Conservation (phyloP, 2,329 filamentous ascomycete genomes). For the Pseudogymnoascus sp. region DNA sequence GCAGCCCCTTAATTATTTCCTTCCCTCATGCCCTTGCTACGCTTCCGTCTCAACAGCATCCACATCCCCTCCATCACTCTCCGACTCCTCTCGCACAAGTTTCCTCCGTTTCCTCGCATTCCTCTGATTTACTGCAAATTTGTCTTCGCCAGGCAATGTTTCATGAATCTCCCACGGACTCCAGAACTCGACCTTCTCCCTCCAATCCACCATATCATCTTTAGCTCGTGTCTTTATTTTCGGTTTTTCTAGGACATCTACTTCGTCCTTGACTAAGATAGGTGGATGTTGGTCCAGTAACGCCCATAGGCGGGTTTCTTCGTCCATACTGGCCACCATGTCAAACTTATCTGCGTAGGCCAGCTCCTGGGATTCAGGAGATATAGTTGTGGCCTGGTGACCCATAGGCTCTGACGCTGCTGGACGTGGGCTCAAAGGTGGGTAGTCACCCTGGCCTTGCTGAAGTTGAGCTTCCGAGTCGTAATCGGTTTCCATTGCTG, state of each 20-base stretch:
- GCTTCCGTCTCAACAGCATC: background rate
- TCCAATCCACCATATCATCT: conserved; percentile 23
- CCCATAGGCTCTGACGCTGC: background rate
- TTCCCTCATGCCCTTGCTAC: background rate
- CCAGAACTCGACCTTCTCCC: conserved; percentile 24
- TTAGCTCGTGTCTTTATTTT: background rate
- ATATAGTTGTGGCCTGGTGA: background rate
- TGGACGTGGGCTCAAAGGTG: background rate
- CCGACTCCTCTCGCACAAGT: background rate
- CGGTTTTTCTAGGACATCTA: background rate
- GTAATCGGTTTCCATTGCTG: background rate
- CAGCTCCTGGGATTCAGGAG: background rate
- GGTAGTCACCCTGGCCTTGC: background rate
- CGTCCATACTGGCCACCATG: conserved; percentile 21
- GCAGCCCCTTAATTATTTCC: background rate
- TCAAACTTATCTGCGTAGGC: conserved; percentile 26
- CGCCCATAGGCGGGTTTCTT: conserved; percentile 27
- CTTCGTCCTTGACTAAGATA: conserved; percentile 20
- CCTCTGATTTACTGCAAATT: conserved; percentile 3
- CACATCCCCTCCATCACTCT: background rate
- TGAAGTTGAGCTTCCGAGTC: background rate
- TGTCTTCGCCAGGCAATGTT: background rate
- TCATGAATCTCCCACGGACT: conserved; percentile 28
- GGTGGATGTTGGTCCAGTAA: conserved; percentile 26
- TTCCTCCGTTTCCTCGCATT: background rate